Percentiles rank a stretch among this genome's conserved stretches.
Conservation (phyloP, 1,284 basidiomycete genomes). For the Ustilago esculenta region DNA sequence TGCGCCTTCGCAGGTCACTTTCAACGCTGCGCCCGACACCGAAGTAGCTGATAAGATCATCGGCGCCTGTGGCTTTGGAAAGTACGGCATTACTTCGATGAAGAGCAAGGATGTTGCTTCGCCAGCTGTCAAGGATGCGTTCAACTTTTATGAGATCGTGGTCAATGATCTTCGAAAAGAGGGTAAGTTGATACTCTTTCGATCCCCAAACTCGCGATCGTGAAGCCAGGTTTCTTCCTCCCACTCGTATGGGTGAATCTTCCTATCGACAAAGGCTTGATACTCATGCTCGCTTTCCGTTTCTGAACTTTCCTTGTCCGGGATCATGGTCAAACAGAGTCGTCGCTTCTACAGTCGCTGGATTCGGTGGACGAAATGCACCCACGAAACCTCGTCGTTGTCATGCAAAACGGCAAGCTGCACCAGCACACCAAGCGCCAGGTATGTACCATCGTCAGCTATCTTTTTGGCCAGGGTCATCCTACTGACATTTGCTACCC, state of each 20-base stretch:
- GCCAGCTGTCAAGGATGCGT: neutral
- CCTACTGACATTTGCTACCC: neutral
- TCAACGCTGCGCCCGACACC: conserved; percentile 6
- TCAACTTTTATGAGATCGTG: neutral
- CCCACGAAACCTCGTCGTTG: conserved; percentile 37
- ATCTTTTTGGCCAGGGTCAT: neutral
- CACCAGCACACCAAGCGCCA: conserved; percentile 34
- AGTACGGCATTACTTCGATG: too few species aligned
- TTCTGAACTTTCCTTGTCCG: too few species aligned
- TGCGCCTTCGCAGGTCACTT: conserved; percentile 44
- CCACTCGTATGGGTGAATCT: too few species aligned
- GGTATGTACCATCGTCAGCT: conserved; percentile 5
- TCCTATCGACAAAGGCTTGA: too few species aligned
- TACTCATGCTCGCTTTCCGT: too few species aligned
- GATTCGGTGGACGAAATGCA: conserved; percentile 14
- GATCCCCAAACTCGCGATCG: too few species aligned
- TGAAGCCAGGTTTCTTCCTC: too few species aligned
- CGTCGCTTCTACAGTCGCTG: conserved; percentile 12
- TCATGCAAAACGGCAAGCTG: neutral
- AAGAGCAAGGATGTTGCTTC: too few species aligned
- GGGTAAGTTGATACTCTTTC: too few species aligned
- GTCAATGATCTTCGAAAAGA: conserved; percentile 14
- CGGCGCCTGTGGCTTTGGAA: neutral
- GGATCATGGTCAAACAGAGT: conserved; percentile 11
- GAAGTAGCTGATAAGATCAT: neutral